Conservation (phyloP, 1,139 yeast species). For the Saccharomyces hybrid region DNA sequence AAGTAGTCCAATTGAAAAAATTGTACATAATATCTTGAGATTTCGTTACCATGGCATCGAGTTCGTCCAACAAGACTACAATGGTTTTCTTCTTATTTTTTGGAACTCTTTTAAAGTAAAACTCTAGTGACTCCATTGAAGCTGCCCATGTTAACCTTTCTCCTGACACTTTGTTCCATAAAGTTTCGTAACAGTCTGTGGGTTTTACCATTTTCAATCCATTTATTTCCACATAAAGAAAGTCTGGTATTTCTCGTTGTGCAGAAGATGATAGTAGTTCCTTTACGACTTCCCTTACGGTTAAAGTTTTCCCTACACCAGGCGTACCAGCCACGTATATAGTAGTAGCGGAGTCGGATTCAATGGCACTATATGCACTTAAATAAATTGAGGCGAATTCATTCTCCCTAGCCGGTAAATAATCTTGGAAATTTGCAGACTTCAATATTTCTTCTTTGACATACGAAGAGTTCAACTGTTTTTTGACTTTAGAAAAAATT, state of each 20-base stretch:
- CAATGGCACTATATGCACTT: constrained; percentile 68
- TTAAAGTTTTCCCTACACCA: constrained; percentile 96
- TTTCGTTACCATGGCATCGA: constrained; percentile 83
- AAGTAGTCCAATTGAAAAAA: constrained; percentile 95
- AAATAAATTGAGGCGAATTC: constrained; percentile 71
- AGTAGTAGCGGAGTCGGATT: constrained; percentile 70
- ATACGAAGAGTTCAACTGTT: constrained; percentile 29
- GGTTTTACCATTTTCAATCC: constrained; percentile 85
- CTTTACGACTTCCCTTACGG: constrained; percentile 75
- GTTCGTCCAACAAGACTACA: constrained; percentile 80
- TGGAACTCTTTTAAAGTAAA: constrained; percentile 38
- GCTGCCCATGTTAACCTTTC: constrained; percentile 54
- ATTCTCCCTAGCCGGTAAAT: constrained; percentile 78
- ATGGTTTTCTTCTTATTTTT: constrained; percentile 37
- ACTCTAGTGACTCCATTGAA: constrained; percentile 52
- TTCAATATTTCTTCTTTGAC: constrained; percentile 28
- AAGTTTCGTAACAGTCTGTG: constrained; percentile 68
- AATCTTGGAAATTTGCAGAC: constrained; percentile 24
- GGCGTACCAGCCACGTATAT: constrained; percentile 94
- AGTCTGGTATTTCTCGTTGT: constrained; percentile 45
- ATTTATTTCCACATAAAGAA: constrained; percentile 78
- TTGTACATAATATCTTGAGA: constrained; percentile 89
- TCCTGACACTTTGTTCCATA: constrained; percentile 72
- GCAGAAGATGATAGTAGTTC: constrained; percentile 46
- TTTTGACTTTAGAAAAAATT: constrained; percentile 30